Evolutionary conservation across 768 basidiomycete species (phyloP).

Genomic region (Pleurotus eryngii): DNA sequence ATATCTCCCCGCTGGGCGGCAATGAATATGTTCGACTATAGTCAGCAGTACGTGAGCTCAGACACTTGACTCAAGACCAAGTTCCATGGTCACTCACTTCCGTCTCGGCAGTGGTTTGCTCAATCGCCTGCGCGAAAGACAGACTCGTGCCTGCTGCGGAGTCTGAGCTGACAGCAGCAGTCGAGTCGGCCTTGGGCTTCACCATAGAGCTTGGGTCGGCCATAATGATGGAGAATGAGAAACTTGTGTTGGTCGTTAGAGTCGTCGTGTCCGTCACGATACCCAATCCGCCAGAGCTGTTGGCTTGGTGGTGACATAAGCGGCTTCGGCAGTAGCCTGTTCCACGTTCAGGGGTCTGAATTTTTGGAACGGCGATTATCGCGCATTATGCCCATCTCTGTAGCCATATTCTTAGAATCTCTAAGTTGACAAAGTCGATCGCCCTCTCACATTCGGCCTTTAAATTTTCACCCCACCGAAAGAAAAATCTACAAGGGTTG

Average conservation of each 20-base stretch:
- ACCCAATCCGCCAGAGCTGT: neutral
- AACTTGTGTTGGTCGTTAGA: slow-evolving; percentile 1
- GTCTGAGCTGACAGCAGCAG: slow-evolving; percentile 44
- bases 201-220: slow-evolving; percentile 35
- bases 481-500: too few species aligned
- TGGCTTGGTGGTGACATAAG: neutral
- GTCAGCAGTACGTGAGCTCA: neutral
- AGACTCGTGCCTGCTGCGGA: slow-evolving; percentile 44
- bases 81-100: slow-evolving; percentile 30
- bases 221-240: slow-evolving; percentile 21
- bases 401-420: too few species aligned
- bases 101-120: slow-evolving; percentile 28
- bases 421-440: too few species aligned
- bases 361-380: too few species aligned
- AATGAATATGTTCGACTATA: slow-evolving; percentile 67
- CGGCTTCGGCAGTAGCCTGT: neutral
- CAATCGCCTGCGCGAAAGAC: slow-evolving; percentile 41
- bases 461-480: too few species aligned
- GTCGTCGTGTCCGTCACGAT: neutral
- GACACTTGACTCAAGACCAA: neutral
- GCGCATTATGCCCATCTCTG: too few species aligned
- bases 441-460: too few species aligned
- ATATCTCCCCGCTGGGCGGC: slow-evolving; percentile 89
- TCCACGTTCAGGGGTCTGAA: neutral
- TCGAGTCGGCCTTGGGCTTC: slow-evolving; percentile 46